Base-by-base conservation (phyloP, 202 grass and related monocot genomes). In the Setaria viridis region DNA sequence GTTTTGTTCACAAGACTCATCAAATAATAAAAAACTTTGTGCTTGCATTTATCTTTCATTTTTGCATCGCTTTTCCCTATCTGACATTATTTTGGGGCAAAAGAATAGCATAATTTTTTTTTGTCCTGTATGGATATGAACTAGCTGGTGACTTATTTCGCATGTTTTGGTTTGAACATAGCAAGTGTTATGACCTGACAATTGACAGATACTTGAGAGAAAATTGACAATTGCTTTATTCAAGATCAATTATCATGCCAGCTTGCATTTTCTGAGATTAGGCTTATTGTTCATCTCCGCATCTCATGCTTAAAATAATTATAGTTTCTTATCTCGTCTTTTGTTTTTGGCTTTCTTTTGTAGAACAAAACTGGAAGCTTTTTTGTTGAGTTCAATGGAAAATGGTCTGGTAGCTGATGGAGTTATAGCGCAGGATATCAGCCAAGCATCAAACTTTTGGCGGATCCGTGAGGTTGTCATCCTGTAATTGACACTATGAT, bases 281-380 rank as follows among this genome's bases (percentile, higher is more conserved):
- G 42, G 42, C n/a, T 42, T 88, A 62, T 53, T 85, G 66, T 70
- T 82, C 35, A 59, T 55, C 20, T 70, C 11, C 20, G 5, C 55
- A 71, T 59, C 2, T 69, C 13, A 5, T 62, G 19, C 49, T 82
- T 20, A 32, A 76, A 54, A 75, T 67, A 50, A n/a, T 32, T 34
- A n/a, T 82, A 59, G 68, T 67, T 72, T 10, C 11, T 77, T 46
- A 81, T 77, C 46, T 35, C 88, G 30, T 64, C 16, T 59, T 86
- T 25, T 76, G 62, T 82, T 59, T 82, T 47, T 78, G 13, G 17
- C 25, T 89, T 80, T 86, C 33, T 71, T 78, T 76, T 91, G 69
- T 82, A 99, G 96, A 86, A 69, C 93, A 89, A 99, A 99, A 85
- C 84, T 99, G 50, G 96, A 99, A 94, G 93, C 91, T 43, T 96